Evolutionary conservation across 179 eudicot species (phyloP).

Genomic region (Beta corolliflora): DNA sequence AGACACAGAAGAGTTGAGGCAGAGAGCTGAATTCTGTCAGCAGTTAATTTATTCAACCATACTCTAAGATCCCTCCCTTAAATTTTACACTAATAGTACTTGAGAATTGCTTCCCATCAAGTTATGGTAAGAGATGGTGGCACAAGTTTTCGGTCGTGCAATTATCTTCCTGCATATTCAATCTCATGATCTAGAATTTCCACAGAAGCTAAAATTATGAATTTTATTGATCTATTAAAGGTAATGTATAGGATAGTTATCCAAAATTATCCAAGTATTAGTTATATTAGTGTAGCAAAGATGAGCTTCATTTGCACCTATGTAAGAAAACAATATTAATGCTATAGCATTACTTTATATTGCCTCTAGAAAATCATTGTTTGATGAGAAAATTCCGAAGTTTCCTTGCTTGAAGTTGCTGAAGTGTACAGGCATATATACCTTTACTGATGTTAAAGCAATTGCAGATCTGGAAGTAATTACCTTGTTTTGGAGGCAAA

Average conservation of each 20-base stretch:
- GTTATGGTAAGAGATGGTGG: slow-evolving; percentile 2
- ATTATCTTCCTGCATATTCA: slow-evolving; percentile 8
- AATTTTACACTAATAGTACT: too few relatives aligned
- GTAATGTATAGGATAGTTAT: slow-evolving; percentile 24
- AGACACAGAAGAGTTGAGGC: slow-evolving; percentile 62
- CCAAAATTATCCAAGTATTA: background rate
- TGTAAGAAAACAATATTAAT: slow-evolving; percentile 16
- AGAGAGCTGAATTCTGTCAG: slow-evolving; percentile 64
- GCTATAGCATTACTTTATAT: background rate
- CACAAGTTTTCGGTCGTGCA: slow-evolving; percentile 9
- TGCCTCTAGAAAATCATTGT: slow-evolving; percentile 7
- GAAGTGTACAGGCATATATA: slow-evolving; percentile 3
- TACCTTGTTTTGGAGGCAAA: too few relatives aligned
- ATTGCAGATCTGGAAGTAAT: slow-evolving; percentile 22
- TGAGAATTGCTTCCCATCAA: background rate
- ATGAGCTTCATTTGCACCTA: slow-evolving; percentile 7
- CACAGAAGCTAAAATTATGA: slow-evolving; percentile 11
- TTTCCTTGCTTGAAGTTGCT: slow-evolving; percentile 15
- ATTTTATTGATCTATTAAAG: background rate
- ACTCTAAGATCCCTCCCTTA: slow-evolving; percentile 30
- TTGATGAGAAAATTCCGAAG: slow-evolving; percentile 10
- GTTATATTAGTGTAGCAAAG: slow-evolving; percentile 16
- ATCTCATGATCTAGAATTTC: background rate
- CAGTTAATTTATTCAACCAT: slow-evolving; percentile 65
- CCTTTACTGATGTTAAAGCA: slow-evolving; percentile 14